Base-by-base conservation (phyloP, 2,329 filamentous ascomycete genomes). In the Exophiala sp. region DNA sequence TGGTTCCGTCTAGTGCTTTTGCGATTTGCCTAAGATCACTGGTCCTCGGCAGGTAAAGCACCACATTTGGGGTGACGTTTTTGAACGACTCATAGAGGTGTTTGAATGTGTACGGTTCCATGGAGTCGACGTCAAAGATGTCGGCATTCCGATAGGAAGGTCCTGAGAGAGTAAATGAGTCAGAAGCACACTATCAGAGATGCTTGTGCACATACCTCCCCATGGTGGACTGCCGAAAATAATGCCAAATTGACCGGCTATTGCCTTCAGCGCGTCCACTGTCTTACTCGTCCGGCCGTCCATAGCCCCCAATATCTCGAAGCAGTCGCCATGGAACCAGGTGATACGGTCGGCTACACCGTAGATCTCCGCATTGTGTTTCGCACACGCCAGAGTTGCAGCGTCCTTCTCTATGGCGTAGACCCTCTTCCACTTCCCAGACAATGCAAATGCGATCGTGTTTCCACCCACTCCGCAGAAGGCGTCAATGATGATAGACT, bases 381-480 rank as follows among this genome's bases (percentile, higher is more conserved):
- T 91, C 21, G 91, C 94, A 71, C 95, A 99, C 42, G 86, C 85
- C 5, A 99, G 79, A 1, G 88, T 89, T 8, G 84, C 81, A 3
- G 85, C 77, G 65, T 97, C 86, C 63, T 86, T 88, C 72, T 99
- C 94, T 62, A 99, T 87, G 39, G 88, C 90, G 67, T 97, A 90
- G 60, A 99, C 83, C 60, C 83, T 85, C 47, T 85, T 81, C 88
- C 90, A 99, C 59, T 85, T 83, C 16, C 80, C 83, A 0, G 86
- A 89, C 8, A 85, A 80, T 14, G 94, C 92, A 64, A 99, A 95
- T n/a, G 91, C 90, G 63, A 99, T 97, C 20, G 87, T 83, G 69
- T 99, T 99, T 50, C 91, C 94, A 35, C 95, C 94, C 1, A 89
- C 91, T 40, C 94, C 94, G 24, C 86, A 89, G 72, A 99, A 99